A percentile compares a stretch with the other conserved stretches of the same genome.
These are phyloP conservation scores for Dendrobium chrysotoxum DNA, from an alignment of 106 monocot genomes.

Conservation along the genomic window DNA sequence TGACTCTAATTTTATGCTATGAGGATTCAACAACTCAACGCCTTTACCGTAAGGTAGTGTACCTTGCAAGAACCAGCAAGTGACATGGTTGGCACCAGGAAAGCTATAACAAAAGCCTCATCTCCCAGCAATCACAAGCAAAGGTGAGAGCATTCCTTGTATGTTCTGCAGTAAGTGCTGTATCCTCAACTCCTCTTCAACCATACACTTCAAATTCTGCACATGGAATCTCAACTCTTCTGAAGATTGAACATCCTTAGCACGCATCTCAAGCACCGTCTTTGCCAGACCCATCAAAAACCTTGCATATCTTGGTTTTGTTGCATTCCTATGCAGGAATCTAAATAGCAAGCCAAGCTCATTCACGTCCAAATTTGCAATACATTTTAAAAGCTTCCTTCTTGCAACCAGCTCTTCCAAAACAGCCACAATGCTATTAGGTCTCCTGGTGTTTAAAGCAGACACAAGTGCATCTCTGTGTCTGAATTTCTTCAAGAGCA, in stretches of 20 bases:
- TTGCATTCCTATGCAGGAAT: slow-evolving; percentile 64
- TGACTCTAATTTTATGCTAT: too few relatives aligned
- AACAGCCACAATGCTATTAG: slow-evolving; percentile 55
- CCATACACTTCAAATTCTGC: slow-evolving; percentile 62
- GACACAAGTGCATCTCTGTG: slow-evolving; percentile 78
- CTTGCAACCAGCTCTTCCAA: slow-evolving; percentile 85
- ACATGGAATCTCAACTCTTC: slow-evolving; percentile 37
- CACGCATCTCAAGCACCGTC: slow-evolving; percentile 66
- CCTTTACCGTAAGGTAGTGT: neutral
- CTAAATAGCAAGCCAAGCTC: slow-evolving; percentile 58
- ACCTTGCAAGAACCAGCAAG: neutral
- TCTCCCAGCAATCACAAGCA: slow-evolving; percentile 70
- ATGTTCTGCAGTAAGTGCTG: slow-evolving; percentile 75
- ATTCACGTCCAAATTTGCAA: slow-evolving; percentile 58
- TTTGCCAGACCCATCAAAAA: slow-evolving; percentile 72
- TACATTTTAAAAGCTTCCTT: slow-evolving; percentile 68
- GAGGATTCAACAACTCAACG: too few relatives aligned
- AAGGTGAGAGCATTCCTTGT: slow-evolving; percentile 90
- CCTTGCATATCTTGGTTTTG: slow-evolving; percentile 69
- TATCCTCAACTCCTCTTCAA: slow-evolving; percentile 67
- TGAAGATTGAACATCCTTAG: slow-evolving; percentile 48
- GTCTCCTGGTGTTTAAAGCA: slow-evolving; percentile 41
- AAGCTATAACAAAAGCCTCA: slow-evolving; percentile 19
- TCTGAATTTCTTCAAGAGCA: slow-evolving; percentile 73
- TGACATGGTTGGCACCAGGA: neutral